Percentiles rank a stretch among this genome's conserved stretches.
These are phyloP conservation scores for Cryptococcus hybrid DNA, from an alignment of 1,284 basidiomycete species.

Conservation along the genomic window DNA sequence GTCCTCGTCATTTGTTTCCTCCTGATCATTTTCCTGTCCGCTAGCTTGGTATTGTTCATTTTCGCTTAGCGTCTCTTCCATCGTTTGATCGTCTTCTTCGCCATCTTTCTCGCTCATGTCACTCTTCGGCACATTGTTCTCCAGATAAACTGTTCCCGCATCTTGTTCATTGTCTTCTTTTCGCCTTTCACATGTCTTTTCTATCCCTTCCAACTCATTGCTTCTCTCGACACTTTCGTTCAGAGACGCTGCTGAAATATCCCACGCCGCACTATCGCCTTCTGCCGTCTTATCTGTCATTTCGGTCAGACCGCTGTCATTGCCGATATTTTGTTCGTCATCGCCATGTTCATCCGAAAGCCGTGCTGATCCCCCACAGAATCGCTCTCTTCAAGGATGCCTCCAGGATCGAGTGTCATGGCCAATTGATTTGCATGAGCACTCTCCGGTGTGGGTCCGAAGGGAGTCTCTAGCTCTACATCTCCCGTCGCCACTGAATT, in stretches of 20 bases:
- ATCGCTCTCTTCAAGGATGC: too few relatives aligned
- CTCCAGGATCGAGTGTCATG: too few relatives aligned
- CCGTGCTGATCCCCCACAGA: too few relatives aligned
- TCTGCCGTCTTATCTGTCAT: constrained; percentile 17
- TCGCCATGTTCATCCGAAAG: too few relatives aligned
- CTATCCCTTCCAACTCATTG: constrained; percentile 13
- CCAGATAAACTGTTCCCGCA: not conserved
- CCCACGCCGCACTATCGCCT: constrained; percentile 18
- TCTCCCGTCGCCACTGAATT: too few relatives aligned
- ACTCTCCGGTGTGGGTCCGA: too few relatives aligned
- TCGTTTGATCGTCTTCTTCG: not conserved
- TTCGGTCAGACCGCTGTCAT: not conserved
- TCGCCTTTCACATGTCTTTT: constrained; percentile 16
- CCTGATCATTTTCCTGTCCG: not conserved
- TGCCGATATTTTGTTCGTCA: not conserved
- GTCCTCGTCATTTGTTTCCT: not conserved
- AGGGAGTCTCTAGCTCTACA: too few relatives aligned
- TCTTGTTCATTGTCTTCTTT: constrained; percentile 18
- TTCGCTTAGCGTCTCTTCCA: too few relatives aligned
- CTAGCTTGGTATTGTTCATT: too few relatives aligned
- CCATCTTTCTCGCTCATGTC: constrained; percentile 7
- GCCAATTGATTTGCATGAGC: too few relatives aligned
- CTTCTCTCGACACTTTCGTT: not conserved
- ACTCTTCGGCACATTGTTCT: constrained; percentile 6
- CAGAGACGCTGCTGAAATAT: constrained; percentile 9